phyloP scores from a whole-genome alignment of 192 early-diverging fungal species.

The Chytriomyces sp. region DNA sequence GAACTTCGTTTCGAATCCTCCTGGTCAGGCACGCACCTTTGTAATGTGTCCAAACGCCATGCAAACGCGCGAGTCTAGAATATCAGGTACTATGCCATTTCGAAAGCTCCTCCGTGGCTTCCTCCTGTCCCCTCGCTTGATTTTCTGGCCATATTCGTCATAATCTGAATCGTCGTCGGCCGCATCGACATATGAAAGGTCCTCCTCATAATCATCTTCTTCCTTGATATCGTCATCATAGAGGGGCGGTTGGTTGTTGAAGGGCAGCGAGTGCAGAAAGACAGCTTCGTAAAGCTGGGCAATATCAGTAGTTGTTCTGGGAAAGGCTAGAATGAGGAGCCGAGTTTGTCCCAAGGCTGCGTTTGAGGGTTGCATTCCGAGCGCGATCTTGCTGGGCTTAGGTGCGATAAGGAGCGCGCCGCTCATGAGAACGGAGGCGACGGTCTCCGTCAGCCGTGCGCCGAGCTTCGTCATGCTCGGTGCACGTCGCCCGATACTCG shows the following conservation, averaged over 20 bases:
- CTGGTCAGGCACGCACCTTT: not conserved
- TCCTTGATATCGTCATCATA: not conserved
- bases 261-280: conserved; percentile 25
- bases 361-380: too few species aligned
- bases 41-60: conserved; percentile 16
- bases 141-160: too few species aligned
- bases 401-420: not conserved
- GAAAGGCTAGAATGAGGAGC: conserved; percentile 8
- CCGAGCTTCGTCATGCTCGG: too few species aligned
- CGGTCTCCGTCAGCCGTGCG: not conserved
- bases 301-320: conserved; percentile 5
- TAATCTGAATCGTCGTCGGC: too few species aligned
- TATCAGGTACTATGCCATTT: conserved; percentile 12
- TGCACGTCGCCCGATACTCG: too few species aligned
- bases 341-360: too few species aligned
- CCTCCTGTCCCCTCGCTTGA: too few species aligned
- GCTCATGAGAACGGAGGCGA: not conserved
- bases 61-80: conserved; percentile 12
- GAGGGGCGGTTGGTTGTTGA: not conserved
- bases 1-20: too few species aligned
- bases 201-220: too few species aligned
- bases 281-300: conserved; percentile 8
- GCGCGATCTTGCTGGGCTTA: not conserved
- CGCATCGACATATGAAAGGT: too few species aligned
- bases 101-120: not conserved